These are phyloP conservation scores for Trichoderma asperellum DNA, from an alignment of 2,329 filamentous ascomycete genomes.

Conservation along the genomic window DNA sequence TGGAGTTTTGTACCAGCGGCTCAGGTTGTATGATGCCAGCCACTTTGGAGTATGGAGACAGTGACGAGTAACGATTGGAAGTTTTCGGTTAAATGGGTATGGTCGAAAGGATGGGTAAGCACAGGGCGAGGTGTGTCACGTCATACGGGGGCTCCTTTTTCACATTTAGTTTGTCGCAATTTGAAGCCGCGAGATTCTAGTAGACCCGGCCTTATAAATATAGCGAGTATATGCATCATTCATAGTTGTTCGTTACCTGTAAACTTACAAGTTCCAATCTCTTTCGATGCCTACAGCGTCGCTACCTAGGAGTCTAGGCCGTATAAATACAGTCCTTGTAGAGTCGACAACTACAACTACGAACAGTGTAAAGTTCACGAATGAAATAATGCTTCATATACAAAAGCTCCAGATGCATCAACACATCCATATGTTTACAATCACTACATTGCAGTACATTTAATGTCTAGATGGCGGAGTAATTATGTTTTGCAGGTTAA, in stretches of 20 bases:
- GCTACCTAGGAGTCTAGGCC: background rate
- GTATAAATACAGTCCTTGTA: too few relatives aligned
- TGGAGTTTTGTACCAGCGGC: slow-evolving; percentile 26
- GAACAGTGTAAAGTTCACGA: too few relatives aligned
- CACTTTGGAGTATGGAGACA: slow-evolving; percentile 23
- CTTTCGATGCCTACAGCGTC: background rate
- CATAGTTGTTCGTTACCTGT: background rate
- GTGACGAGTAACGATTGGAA: slow-evolving; percentile 28
- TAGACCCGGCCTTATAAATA: slow-evolving; percentile 21
- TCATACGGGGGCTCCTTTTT: slow-evolving; percentile 21
- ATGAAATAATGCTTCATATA: background rate
- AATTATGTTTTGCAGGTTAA: background rate
- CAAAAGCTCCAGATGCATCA: background rate
- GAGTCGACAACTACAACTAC: background rate
- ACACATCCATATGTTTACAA: background rate
- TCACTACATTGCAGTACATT: background rate
- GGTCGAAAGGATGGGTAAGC: slow-evolving; percentile 23
- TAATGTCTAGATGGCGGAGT: accelerated
- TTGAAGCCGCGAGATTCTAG: slow-evolving; percentile 24
- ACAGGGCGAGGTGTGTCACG: slow-evolving; percentile 10
- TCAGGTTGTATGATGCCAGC: slow-evolving; percentile 6
- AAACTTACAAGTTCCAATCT: too few relatives aligned
- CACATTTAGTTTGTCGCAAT: slow-evolving; percentile 24
- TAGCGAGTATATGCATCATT: slow-evolving; percentile 17
- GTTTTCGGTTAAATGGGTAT: slow-evolving; percentile 21